Base-by-base conservation (phyloP, 2,329 filamentous ascomycete species). In the Pseudogymnoascus sp. region DNA sequence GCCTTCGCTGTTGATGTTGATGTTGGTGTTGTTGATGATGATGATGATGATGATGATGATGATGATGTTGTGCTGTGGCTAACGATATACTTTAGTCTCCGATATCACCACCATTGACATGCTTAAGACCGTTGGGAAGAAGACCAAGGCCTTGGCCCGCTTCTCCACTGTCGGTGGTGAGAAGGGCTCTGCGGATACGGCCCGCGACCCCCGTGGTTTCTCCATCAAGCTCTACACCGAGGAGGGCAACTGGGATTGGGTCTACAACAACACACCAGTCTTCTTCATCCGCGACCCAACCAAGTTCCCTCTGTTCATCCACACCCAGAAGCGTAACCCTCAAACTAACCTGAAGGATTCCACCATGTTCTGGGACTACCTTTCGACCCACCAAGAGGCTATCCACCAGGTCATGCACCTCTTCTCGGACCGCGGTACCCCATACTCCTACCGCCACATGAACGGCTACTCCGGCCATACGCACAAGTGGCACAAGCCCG, bases 301-400 rank as follows among this genome's bases (percentile, higher is more conserved):
- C 70, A 90, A 91, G 73, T 91, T 90, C 76, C 88, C 88, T 37
- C 77, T 87, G 71, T 88, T 91, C 75, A 90, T 90, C 66, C 88
- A 90, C 77, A 89, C 88, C 3, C 88, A 92, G 75, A 91, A 91
- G 80, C 82, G 88, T 59, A 82, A 91, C 74, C 88, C 88, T 1
- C 81, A 85, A 67, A 90, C 86, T 36, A 87, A 91, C 72, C 76
- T 90, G 62, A 86, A 84, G 53, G 84, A 89, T 74, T 84, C 87
- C 12, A 71, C 69, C 23, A 71, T 74, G 72, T 81, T 75, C 66
- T 75, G 70, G 69, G 74, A 76, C 64, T 60, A 38, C 66, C 82
- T 81, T 36, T 81, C 79, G 37, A 83, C 79, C 18, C 81, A 87
- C 68, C 86, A 84, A 25, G 87, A 89, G 72, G 76, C 81, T 6